Evolutionary conservation across 2,329 filamentous ascomycete species (phyloP).

Genomic region (Aspergillus pseudonomiae): DNA sequence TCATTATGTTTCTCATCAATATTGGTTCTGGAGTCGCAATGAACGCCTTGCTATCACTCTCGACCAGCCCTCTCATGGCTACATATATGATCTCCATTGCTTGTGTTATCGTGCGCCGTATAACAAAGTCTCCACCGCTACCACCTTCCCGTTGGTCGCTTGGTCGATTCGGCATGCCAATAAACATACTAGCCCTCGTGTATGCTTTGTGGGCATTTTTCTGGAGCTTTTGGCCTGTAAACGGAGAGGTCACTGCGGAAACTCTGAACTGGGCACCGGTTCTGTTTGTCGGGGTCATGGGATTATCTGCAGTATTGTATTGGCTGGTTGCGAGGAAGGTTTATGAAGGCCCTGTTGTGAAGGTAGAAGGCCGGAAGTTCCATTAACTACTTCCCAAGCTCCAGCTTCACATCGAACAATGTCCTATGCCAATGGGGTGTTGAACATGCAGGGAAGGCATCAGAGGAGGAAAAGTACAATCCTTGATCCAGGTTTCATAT

Average conservation of each 20-base stretch:
- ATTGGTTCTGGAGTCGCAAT: conserved; percentile 56
- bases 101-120: conserved; percentile 48
- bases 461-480: not conserved
- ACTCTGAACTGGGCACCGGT: conserved; percentile 56
- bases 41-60: conserved; percentile 56
- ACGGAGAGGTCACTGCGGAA: conserved; percentile 38
- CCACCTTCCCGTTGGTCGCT: conserved; percentile 46
- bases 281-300: conserved; percentile 46
- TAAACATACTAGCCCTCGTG: conserved; percentile 49
- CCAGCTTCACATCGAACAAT: not conserved
- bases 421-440: accelerated
- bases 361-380: conserved; percentile 1
- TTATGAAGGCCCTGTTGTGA: conserved; percentile 34
- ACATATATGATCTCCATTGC: conserved; percentile 55
- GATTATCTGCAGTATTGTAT: conserved; percentile 46
- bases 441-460: not conserved
- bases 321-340: conserved; percentile 33
- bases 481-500: not conserved
- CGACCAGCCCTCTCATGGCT: conserved; percentile 50
- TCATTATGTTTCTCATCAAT: conserved; percentile 53
- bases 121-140: conserved; percentile 31
- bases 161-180: conserved; percentile 45
- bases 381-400: not conserved
- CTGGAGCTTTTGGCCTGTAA: conserved; percentile 52
- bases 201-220: conserved; percentile 51